Evolutionary conservation across 352 stramenopile genomes (phyloP), one percentile per base, ranked within the genome.

Genomic region (Globisporangium ultimum): DNA sequence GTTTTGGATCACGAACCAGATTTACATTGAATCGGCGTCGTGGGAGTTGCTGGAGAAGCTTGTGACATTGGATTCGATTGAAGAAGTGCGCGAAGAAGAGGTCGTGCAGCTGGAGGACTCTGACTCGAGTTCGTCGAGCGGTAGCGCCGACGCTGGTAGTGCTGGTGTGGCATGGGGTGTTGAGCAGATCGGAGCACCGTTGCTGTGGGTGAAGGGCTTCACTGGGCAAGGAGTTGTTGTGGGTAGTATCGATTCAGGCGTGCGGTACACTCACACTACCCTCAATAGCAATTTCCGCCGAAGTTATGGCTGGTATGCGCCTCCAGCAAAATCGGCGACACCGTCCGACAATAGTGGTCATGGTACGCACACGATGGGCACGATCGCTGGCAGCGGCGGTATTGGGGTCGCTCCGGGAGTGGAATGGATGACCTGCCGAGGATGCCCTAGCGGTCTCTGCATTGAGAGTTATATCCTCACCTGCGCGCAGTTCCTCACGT

Each of bases 401-500:
- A 57, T 66, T n/a, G 60, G 60, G 4, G 60, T 62, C 46, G 60
- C 60, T 1, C 60, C 60, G 36, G 53, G 53, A 40, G 52, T 11
- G 4, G 24, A 50, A 22, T 66, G 60, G 60, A 66, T 66, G 46
- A 36, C 21, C 12, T 66, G 60, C n/a, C 45, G 53, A 38, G 60
- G 53, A 5, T 66, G 60, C 8, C 48, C 45, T 3, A 54, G 47
- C 3, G 47, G 41, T 1, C 40, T 58, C 17, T 74, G 67, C 28
- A 20, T 55, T n/a, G 55, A 64, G 36, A 52, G 20, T 21, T 43
- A 76, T 8, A 32, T 88, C 34, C 61, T 70, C 11, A 50, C 60
- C 15, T 88, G 76, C 58, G 63, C 58, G 3, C 64, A 88, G 55
- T 89, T 79, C 59, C 80, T 89, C 49, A 4, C 83, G 54, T 89